Evolutionary conservation across 2,329 filamentous ascomycete genomes (phyloP).

Genomic region (Colletotrichum higginsianum): DNA sequence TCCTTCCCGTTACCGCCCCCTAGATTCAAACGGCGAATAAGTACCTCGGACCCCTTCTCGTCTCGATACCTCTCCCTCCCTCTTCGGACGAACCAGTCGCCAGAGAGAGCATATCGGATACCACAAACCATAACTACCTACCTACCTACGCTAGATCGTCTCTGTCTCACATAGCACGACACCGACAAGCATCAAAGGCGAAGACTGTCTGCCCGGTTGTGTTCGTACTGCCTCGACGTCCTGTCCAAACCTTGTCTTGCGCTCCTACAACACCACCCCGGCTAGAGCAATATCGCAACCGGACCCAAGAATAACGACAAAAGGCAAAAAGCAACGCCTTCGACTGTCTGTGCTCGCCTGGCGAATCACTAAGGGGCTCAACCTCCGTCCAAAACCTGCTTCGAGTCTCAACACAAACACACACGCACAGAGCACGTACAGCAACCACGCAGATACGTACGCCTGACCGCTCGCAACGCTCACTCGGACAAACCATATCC

Average conservation of each 20-base stretch:
- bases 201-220: not conserved
- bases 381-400: conserved; percentile 36
- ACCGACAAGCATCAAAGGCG: conserved; percentile 1
- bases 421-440: conserved; percentile 11
- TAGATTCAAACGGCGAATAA: conserved; percentile 1
- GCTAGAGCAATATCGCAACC: not conserved
- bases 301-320: conserved; percentile 4
- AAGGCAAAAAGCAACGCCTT: conserved; percentile 22
- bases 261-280: not conserved
- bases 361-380: conserved; percentile 30
- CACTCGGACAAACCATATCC: conserved; percentile 18
- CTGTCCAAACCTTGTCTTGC: not conserved
- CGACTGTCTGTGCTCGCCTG: not conserved
- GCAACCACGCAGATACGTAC: too few relatives aligned
- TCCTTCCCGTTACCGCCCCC: not conserved
- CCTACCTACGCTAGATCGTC: not conserved
- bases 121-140: too few relatives aligned
- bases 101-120: not conserved
- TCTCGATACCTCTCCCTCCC: not conserved
- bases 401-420: conserved; percentile 23
- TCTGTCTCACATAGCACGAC: conserved; percentile 15
- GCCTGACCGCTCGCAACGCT: not conserved
- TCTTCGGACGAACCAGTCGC: conserved; percentile 7
- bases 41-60: not conserved
- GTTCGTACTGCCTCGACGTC: not conserved